These are phyloP conservation scores for Teratosphaeriaceae sp. DNA, from an alignment of 2,329 filamentous ascomycete genomes.

Conservation along the genomic window DNA sequence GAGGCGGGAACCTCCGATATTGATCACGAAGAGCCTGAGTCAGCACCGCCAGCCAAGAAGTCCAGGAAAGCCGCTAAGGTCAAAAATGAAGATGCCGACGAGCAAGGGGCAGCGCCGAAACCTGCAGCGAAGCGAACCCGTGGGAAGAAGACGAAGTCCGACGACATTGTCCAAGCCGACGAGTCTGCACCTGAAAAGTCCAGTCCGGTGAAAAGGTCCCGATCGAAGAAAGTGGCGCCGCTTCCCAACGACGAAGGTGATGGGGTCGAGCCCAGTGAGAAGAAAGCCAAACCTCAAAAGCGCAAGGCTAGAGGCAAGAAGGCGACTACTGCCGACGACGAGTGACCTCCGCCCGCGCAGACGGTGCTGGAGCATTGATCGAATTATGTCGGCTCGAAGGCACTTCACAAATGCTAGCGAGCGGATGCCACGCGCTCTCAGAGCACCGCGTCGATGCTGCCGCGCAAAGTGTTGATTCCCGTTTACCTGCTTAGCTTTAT, in stretches of 20 bases:
- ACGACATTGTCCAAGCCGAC: constrained; percentile 23
- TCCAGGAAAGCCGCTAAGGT: constrained; percentile 4
- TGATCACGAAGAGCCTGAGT: constrained; percentile 6
- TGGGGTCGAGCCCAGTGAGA: constrained; percentile 24
- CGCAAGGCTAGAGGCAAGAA: constrained; percentile 21
- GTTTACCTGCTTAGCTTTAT: background rate
- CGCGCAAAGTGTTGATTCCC: too few species aligned
- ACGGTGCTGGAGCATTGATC: background rate
- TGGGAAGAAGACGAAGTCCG: constrained; percentile 22
- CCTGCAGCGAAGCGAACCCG: constrained; percentile 9
- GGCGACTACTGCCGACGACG: constrained; percentile 2
- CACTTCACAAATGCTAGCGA: too few species aligned
- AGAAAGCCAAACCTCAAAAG: constrained; percentile 31
- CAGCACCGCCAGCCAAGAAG: constrained; percentile 5
- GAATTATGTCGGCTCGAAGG: too few species aligned
- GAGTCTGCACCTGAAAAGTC: constrained; percentile 15
- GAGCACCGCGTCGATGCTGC: too few species aligned
- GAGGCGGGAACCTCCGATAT: background rate
- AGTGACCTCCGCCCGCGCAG: background rate
- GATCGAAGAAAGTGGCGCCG: constrained; percentile 18
- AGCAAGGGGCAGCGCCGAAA: constrained; percentile 9
- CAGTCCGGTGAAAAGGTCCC: constrained; percentile 5
- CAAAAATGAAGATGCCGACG: constrained; percentile 11
- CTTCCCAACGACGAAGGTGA: constrained; percentile 14
- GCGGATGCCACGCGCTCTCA: too few species aligned